Percentiles rank a stretch among this genome's conserved stretches.
phyloP scores from a whole-genome alignment of 2,329 filamentous ascomycete genomes.

The Aureobasidium vineae region DNA sequence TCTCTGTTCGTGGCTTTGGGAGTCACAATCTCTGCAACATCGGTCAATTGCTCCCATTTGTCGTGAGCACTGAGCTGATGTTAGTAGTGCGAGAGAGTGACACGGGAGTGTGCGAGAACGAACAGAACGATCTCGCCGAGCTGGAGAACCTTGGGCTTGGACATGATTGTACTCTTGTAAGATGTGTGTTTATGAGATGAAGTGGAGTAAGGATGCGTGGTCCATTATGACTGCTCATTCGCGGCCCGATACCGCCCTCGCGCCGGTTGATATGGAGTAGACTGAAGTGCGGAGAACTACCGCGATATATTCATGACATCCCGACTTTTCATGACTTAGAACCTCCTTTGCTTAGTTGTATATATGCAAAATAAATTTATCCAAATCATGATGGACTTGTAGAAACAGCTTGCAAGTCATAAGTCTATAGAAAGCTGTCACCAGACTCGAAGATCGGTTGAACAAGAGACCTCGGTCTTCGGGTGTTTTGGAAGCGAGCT shows the following conservation, averaged over 20 bases:
- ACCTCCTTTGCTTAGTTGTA: background rate
- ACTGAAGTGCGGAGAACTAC: conserved; percentile 13
- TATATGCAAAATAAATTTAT: background rate
- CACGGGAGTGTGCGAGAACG: conserved; percentile 2
- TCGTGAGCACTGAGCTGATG: conserved; percentile 56
- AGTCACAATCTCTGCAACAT: conserved; percentile 63
- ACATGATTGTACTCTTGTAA: conserved; percentile 33
- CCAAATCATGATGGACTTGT: background rate
- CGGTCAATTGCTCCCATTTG: conserved; percentile 61
- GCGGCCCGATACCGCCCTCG: background rate
- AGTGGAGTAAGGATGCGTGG: background rate
- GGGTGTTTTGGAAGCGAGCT: background rate
- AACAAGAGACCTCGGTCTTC: background rate
- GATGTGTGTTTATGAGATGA: background rate
- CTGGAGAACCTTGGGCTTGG: conserved; percentile 60
- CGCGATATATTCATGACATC: background rate
- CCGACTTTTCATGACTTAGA: background rate
- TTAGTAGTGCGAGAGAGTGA: background rate
- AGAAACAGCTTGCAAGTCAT: background rate
- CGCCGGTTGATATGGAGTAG: conserved; percentile 6
- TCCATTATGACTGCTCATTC: background rate
- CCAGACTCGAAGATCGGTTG: background rate
- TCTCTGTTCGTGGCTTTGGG: conserved; percentile 61
- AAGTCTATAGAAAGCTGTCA: too few species aligned
- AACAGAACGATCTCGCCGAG: conserved; percentile 64